Evolutionary conservation across 2,329 filamentous ascomycete species (phyloP).

Genomic region (Paracamarosporium sp.): DNA sequence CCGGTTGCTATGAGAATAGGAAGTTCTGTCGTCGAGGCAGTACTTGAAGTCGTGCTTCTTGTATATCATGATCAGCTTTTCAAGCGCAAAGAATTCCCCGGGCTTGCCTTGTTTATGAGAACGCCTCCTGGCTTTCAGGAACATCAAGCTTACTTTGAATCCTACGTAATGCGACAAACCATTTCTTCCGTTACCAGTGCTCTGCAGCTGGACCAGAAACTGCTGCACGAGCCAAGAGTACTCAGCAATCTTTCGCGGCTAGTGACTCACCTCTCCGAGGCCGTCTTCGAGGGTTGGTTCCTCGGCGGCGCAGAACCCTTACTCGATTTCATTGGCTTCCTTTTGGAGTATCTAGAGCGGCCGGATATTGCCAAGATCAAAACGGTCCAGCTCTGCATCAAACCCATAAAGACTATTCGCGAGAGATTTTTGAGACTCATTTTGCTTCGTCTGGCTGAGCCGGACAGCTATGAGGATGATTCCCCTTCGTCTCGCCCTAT

Average conservation of each 20-base stretch:
- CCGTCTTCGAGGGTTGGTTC: constrained; percentile 96
- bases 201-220: constrained; percentile 73
- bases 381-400: constrained; percentile 87
- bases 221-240: constrained; percentile 80
- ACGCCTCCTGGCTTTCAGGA: constrained; percentile 92
- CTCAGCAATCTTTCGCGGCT: constrained; percentile 88
- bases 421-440: constrained; percentile 79
- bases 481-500: constrained; percentile 74
- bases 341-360: constrained; percentile 88
- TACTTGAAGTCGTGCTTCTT: constrained; percentile 78
- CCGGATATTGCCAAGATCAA: constrained; percentile 83
- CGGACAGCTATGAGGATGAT: constrained; percentile 71
- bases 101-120: constrained; percentile 84
- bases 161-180: constrained; percentile 80
- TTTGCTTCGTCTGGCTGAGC: constrained; percentile 81
- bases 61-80: constrained; percentile 89
- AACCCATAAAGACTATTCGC: constrained; percentile 78
- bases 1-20: constrained; percentile 59
- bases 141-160: constrained; percentile 94
- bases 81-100: constrained; percentile 85
- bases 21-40: constrained; percentile 74
- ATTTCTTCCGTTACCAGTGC: constrained; percentile 73
- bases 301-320: constrained; percentile 83
- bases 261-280: constrained; percentile 81
- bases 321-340: constrained; percentile 82